Evolutionary conservation across 108 stramenopile genomes (phyloP), one percentile per base, ranked within the genome.

Genomic region (Fistulifera pelliculosa): DNA sequence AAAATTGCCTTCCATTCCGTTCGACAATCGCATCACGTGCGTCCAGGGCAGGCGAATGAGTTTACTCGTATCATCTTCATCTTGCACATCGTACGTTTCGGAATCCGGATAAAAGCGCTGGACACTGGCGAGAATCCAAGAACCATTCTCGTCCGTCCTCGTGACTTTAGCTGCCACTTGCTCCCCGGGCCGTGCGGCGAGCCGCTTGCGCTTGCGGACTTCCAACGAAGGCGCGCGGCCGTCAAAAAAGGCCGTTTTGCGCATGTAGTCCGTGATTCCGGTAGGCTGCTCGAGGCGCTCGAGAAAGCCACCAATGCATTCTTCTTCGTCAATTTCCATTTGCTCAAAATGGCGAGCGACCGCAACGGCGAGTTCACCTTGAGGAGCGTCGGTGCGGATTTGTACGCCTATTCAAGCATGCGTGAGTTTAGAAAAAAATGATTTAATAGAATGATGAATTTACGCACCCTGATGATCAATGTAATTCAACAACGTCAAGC

Each of bases 161-260:
- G 93, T 90, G 22, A 94, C 89, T 73, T 96, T 96, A 23, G 95
- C 93, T 27, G 95, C 95, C n/a, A 96, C 78, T 76, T 93, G 90
- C 62, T 94, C 93, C 0, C 85, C 83, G 43, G 84, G 86, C 18
- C 67, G 73, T 26, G 93, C 88, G 15, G 92, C 87, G 51, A 56
- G 77, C 59, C 85, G 85, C 62, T 74, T 73, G 25, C 92, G 77
- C 53, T 85, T 87, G 49, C 58, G 49, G 17, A 41, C 47, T 19
- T 38, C 17, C 8, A 51, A 14, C 10, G 47, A 64, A 17, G 70
- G 75, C 13, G 69, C 75, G 61, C 50, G 68, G n/a, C 81, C 83
- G 65, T 83, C 83, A 58, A 77, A 77, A 26, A 59, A 60, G 11
- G 75, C 71, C 7, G 87, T 75, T 18, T 62, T 54, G 15, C 85